Evolutionary conservation across 176 grass and related monocot genomes (phyloP), one percentile per base, ranked within the genome.

Genomic region (Eragrostis nindensis): DNA sequence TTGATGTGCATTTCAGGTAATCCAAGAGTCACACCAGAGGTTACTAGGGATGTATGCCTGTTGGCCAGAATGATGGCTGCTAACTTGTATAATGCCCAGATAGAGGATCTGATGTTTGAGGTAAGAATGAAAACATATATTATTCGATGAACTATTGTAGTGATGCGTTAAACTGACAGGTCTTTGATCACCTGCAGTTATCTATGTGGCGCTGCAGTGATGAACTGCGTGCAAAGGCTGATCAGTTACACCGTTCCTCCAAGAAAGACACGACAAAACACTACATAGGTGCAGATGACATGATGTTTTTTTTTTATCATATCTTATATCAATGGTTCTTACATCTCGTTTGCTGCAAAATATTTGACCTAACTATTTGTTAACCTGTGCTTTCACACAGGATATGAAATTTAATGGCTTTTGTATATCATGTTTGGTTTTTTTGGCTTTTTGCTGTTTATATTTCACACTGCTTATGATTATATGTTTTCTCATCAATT

Each of bases 21-120:
- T 83, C 95, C 95, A 75, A 97, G 94, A 80, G 94, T 97, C 53
- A 97, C 94, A 76, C 92, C 94, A 48, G 94, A 98, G 79, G 95
- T 98, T 80, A 98, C 95, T 63, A 98, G 92, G 81, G 95, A 98
- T 76, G 95, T 93, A 77, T 98, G 95, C 70, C 84, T 98, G 84
- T 91, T 98, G 84, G 92, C 92, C 81, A 90, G 95, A 87, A 90
- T 94, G 92, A 94, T 98, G 92, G 95, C 92, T 81, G 90, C 92
- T 64, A 98, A 94, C 52, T 80, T 98, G 84, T 95, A 95, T 38
- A 94, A 98, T 79, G 91, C 95, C n/a, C 92, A 98, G 54, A 93
- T 98, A 59, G 95, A 98, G 62, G 95, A 98, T 85, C 70, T 94
- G 18, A 98, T 98, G 95, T 98, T 98, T 89, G 95, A 98, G 92